Percentiles rank a stretch among this genome's conserved stretches.
Evolutionary conservation across 2,329 filamentous ascomycete genomes (phyloP).

Genomic region (Colletotrichum sp.): DNA sequence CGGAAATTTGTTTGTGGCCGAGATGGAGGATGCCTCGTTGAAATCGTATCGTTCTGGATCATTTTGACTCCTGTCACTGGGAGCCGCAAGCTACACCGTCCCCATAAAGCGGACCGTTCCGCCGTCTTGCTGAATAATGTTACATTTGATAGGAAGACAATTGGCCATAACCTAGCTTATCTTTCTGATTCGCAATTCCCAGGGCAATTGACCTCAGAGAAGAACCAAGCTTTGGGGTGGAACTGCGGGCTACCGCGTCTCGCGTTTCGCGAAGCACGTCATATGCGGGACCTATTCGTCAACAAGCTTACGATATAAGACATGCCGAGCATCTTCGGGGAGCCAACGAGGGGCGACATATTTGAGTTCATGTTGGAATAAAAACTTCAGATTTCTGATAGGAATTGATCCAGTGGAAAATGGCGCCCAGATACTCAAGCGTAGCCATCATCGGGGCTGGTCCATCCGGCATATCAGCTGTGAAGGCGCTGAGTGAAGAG

Average conservation of each 20-base stretch:
- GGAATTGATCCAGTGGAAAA: background rate
- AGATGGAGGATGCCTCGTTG: background rate
- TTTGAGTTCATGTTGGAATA: background rate
- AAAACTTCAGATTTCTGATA: background rate
- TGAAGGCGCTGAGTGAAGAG: conserved; percentile 63
- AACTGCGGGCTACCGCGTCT: background rate
- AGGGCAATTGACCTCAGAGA: background rate
- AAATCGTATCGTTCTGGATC: background rate
- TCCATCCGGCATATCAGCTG: conserved; percentile 61
- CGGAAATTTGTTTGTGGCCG: background rate
- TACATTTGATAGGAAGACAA: accelerated
- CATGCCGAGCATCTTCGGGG: background rate
- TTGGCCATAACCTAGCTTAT: background rate
- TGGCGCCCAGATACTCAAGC: conserved; percentile 15
- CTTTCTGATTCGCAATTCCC: background rate
- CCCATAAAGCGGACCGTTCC: background rate
- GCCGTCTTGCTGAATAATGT: background rate
- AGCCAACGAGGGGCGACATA: background rate
- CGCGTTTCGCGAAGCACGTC: background rate
- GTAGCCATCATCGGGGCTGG: conserved; percentile 65
- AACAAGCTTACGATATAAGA: background rate
- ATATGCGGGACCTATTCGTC: background rate
- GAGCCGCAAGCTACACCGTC: background rate
- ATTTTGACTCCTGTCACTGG: background rate
- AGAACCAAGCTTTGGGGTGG: background rate